phyloP scores from a whole-genome alignment of 148 eudicot genomes.

The Selenicereus undatus region DNA sequence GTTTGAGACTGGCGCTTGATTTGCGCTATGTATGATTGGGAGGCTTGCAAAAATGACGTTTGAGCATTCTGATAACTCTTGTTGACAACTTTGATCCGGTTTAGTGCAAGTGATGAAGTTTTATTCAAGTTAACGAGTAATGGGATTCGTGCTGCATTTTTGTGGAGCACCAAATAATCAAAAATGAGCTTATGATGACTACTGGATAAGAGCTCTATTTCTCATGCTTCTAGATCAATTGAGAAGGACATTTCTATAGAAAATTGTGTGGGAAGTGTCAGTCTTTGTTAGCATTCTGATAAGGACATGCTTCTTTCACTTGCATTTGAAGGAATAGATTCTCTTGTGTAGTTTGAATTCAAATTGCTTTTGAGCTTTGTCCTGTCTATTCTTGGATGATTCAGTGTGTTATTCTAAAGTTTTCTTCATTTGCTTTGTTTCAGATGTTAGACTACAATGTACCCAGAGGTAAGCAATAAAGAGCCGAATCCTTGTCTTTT shows the following conservation, averaged over 20 bases:
- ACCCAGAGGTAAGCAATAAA: constrained; percentile 66
- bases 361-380: neutral
- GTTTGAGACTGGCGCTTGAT: neutral
- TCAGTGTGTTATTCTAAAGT: neutral
- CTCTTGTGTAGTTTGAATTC: neutral
- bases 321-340: neutral
- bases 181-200: neutral
- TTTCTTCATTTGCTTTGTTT: constrained; percentile 14
- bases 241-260: neutral
- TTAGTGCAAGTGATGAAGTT: too few relatives aligned
- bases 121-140: neutral
- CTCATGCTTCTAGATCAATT: too few relatives aligned
- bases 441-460: constrained; percentile 97
- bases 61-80: too few relatives aligned
- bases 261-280: neutral
- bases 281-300: neutral
- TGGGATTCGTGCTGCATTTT: neutral
- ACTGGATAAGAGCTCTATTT: too few relatives aligned
- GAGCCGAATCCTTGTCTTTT: neutral
- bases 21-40: neutral
- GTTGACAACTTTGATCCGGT: too few relatives aligned
- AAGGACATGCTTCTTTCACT: neutral
- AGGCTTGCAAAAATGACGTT: neutral
- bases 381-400: constrained; percentile 1
- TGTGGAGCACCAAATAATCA: neutral